Percentiles rank a stretch among this genome's conserved stretches.
phyloP scores from a whole-genome alignment of 305 asterid species.

The Fraxinus velutina region DNA sequence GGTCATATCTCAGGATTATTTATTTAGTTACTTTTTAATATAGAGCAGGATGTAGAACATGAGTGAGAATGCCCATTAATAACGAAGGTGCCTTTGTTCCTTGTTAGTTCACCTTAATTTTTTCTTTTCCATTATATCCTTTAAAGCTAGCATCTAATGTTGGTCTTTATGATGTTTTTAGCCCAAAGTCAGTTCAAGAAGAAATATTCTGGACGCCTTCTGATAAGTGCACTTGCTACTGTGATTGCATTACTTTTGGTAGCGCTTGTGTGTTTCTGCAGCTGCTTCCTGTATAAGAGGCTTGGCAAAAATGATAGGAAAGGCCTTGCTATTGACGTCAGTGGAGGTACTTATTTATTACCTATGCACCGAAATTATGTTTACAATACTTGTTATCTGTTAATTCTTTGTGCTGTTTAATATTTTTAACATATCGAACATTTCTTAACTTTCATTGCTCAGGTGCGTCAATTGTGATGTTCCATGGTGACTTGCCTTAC shows the following conservation, averaged over 20 bases:
- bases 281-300: slow-evolving; percentile 88
- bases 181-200: slow-evolving; percentile 60
- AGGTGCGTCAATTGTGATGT: slow-evolving; percentile 97
- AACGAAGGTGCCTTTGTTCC: background rate
- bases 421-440: background rate
- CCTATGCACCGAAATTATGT: slow-evolving; percentile 20
- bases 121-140: background rate
- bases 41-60: background rate
- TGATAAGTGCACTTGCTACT: slow-evolving; percentile 88
- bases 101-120: background rate
- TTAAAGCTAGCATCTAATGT: background rate
- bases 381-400: slow-evolving; percentile 16
- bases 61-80: background rate
- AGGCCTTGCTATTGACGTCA: slow-evolving; percentile 77
- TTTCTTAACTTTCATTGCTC: slow-evolving; percentile 29
- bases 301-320: slow-evolving; percentile 77
- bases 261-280: slow-evolving; percentile 98
- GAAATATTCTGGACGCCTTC: slow-evolving; percentile 67
- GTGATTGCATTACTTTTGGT: slow-evolving; percentile 93
- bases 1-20: background rate
- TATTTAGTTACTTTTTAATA: background rate
- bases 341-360: slow-evolving; percentile 67
- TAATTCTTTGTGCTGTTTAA: slow-evolving; percentile 10
- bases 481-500: slow-evolving; percentile 95
- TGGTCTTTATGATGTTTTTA: slow-evolving; percentile 32